Evolutionary conservation across 768 basidiomycete species (phyloP).

Genomic region (Trametes elegans): DNA sequence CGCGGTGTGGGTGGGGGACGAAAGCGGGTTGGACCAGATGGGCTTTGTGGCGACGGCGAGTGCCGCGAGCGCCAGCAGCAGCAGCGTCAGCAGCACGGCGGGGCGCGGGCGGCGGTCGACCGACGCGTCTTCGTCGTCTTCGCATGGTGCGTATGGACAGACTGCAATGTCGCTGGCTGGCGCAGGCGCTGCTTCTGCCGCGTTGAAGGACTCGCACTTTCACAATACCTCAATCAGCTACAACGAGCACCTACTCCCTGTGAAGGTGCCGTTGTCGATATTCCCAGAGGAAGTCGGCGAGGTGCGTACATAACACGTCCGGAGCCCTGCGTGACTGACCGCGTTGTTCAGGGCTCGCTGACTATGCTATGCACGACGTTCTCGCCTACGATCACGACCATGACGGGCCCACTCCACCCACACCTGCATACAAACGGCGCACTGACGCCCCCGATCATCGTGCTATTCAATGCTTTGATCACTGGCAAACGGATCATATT

Average conservation of each 20-base stretch:
- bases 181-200: conserved; percentile 14
- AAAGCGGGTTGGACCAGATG: conserved; percentile 51
- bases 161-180: conserved; percentile 21
- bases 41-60: conserved; percentile 15
- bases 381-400: conserved; percentile 51
- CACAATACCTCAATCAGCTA: conserved; percentile 85
- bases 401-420: conserved; percentile 79
- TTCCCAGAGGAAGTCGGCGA: conserved; percentile 97
- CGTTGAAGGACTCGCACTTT: conserved; percentile 88
- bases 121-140: conserved; percentile 73
- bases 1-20: conserved; percentile 83
- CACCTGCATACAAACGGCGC: conserved; percentile 92
- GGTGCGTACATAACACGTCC: conserved; percentile 49
- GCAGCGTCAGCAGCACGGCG: conserved; percentile 33
- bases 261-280: conserved; percentile 85
- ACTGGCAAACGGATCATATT: conserved; percentile 97
- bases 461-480: conserved; percentile 93
- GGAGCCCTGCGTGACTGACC: conserved; percentile 13
- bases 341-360: conserved; percentile 71
- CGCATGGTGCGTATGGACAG: conserved; percentile 39
- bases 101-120: conserved; percentile 56
- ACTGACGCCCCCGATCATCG: conserved; percentile 89
- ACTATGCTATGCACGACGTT: conserved; percentile 89
- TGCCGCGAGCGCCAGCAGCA: conserved; percentile 17
- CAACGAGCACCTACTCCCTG: conserved; percentile 80